Evolutionary conservation across 441 rosid species (phyloP).

Genomic region (Aleurites moluccanus): DNA sequence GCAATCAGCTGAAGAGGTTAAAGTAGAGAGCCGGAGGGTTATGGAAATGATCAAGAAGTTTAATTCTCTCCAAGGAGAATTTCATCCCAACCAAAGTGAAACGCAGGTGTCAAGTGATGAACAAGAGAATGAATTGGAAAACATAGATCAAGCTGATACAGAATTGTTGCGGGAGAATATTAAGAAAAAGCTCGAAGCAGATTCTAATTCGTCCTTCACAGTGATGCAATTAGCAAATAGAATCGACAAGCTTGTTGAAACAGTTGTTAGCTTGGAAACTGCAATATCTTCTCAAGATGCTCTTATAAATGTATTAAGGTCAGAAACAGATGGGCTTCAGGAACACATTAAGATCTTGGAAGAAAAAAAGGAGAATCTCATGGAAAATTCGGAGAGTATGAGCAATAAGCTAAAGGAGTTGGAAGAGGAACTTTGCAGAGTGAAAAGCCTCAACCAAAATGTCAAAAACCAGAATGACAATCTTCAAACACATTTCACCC

Average conservation of each 20-base stretch:
- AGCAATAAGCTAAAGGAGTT: slow-evolving; percentile 44
- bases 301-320: slow-evolving; percentile 49
- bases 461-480: slow-evolving; percentile 46
- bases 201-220: slow-evolving; percentile 35
- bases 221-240: slow-evolving; percentile 60
- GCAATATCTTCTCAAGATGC: slow-evolving; percentile 61
- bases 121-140: slow-evolving; percentile 23
- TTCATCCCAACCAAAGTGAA: slow-evolving; percentile 22
- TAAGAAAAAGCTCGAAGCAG: slow-evolving; percentile 30
- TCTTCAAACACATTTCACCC: slow-evolving; percentile 52
- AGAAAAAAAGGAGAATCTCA: slow-evolving; percentile 53
- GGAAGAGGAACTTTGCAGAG: slow-evolving; percentile 57
- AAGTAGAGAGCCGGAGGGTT: slow-evolving; percentile 48
- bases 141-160: slow-evolving; percentile 15
- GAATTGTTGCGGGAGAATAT: slow-evolving; percentile 37
- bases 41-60: slow-evolving; percentile 47
- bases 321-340: slow-evolving; percentile 58
- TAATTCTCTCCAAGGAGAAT: slow-evolving; percentile 37
- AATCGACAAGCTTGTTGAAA: slow-evolving; percentile 74
- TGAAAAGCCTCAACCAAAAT: slow-evolving; percentile 47
- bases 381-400: slow-evolving; percentile 40
- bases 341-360: slow-evolving; percentile 52
- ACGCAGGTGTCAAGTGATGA: slow-evolving; percentile 25
- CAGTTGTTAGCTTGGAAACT: slow-evolving; percentile 56
- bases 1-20: slow-evolving; percentile 50